phyloP scores from a whole-genome alignment of 2,329 filamentous ascomycete genomes.

The Apiospora marii region DNA sequence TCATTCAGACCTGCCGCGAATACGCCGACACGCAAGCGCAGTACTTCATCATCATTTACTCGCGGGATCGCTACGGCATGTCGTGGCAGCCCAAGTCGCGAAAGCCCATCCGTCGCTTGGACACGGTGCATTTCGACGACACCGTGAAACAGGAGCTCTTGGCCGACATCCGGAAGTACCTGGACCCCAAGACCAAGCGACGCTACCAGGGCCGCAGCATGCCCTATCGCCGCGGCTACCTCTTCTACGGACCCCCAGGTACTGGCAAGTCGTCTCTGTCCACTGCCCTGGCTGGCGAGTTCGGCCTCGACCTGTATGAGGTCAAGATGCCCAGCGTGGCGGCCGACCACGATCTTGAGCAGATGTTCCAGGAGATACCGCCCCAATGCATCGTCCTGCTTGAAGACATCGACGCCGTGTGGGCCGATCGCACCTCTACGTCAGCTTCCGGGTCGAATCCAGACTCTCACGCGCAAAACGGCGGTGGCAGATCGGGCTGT shows the following conservation, averaged over 20 bases:
- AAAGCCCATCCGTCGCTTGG: conserved; percentile 56
- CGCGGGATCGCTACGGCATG: conserved; percentile 53
- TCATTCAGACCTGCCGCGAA: conserved; percentile 56
- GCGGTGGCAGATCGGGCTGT: conserved; percentile 46
- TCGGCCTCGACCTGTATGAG: conserved; percentile 61
- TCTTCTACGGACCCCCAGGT: conserved; percentile 43
- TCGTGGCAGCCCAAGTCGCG: conserved; percentile 58
- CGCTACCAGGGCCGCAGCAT: conserved; percentile 73
- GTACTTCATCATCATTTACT: conserved; percentile 58
- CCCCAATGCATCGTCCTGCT: conserved; percentile 62
- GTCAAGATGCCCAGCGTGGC: conserved; percentile 52
- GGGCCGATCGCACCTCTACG: conserved; percentile 4
- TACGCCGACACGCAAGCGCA: conserved; percentile 56
- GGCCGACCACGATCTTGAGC: conserved; percentile 57
- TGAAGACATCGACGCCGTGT: conserved; percentile 61
- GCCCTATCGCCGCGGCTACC: conserved; percentile 62
- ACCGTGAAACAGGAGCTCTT: conserved; percentile 55
- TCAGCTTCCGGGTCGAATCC: conserved; percentile 29
- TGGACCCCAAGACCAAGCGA: conserved; percentile 52
- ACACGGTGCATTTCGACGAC: conserved; percentile 60
- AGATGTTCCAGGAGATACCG: conserved; percentile 60
- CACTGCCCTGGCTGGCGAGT: conserved; percentile 58
- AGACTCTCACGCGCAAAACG: conserved; percentile 28
- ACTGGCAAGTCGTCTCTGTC: conserved; percentile 53
- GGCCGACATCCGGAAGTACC: conserved; percentile 59